Base-by-base conservation (phyloP, 148 eudicot genomes). In the Diospyros lotus region DNA sequence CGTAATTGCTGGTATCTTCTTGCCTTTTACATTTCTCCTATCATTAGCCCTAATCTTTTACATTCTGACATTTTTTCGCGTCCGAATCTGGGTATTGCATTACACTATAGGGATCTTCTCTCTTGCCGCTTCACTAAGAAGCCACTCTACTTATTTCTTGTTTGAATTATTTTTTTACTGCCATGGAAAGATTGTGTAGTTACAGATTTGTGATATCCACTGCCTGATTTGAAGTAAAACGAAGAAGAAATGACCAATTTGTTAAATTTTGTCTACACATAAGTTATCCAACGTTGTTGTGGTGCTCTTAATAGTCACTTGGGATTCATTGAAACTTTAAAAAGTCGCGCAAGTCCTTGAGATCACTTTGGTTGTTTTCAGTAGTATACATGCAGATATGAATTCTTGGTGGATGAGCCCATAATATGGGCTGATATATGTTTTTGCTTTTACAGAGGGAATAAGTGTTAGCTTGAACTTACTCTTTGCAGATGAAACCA, bases 1-100 rank as follows among this genome's bases (percentile, higher is more conserved):
- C 73, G 85, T 95, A 58, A 75, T 95, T 66, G 92, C 98, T 50
- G 96, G 98, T 92, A 87, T 58, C 1, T 1, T 50, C 39, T 46
- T 45, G 5, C 72, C 8, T 50, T 28, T 17, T 64, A 58, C 28
- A 39, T 60, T 50, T 69, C 61, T 51, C 14, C 18, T 46, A 72
- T 69, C 76, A 43, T 45, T 62, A 58, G 40, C 41, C 44, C 50
- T 60, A 61, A 72, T 76, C 45, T 40, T 64, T 4, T 3, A 70
- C 28, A 28, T 28, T 28, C 28, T 28, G 28, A 28, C 28, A 28
- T 28, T 28, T 28, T 28, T 69, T 71, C 74, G 40, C 15, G 2
- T 40, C 10, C 67, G 4, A 66, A 48, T 68, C 74, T 17, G 28
- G 14, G 3, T 10, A 10, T 46, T 17, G 10, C 43, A 11, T 64